Base-by-base conservation (phyloP, 1,139 yeast species). In the Debaryomyces sp. region DNA sequence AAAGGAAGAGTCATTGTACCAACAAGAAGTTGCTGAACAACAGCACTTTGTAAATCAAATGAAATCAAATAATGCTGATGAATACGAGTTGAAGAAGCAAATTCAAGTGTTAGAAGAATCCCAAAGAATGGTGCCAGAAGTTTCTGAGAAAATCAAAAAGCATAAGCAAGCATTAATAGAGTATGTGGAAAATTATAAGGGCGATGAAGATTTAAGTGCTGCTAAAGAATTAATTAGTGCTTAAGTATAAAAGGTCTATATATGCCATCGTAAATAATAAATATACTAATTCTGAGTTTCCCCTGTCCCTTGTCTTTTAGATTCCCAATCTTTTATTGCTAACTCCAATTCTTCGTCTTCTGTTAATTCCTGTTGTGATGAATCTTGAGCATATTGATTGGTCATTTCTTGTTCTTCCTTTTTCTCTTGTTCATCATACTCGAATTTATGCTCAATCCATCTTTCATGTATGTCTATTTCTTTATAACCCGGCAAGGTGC, bases 361-460 rank as follows among this genome's bases (percentile, higher is more conserved):
- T 41, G 80, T 73, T 40, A 79, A 56, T 15, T 70, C 66, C 43
- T 68, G 46, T 7, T 45, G 33, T 7, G 46, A 9, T 4, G 24
- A 40, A 43, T 64, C 63, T 46, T 69, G 67, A 29, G 68, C 70
- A 29, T 50, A 54, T 47, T 52, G 70, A 21, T 56, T 48, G 29
- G 57, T 55, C 43, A 68, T 45, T 36, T 70, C 72, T 40, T 64
- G 57, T 38, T 76, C 74, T 48, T 80, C 80, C 47, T 77, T 77
- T 40, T 70, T 75, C 58, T 84, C 92, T 43, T 68, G 53, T 45
- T 78, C 75, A 55, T 94, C 98, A 64, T 88, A 91, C 45, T 72
- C 73, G 35, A 82, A 87, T 62, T 92, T 94, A 55, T 84, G 78
- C 49, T 90, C 97, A 10, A 95, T 81, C 99, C 99, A 95, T 53